Evolutionary conservation across 768 basidiomycete species (phyloP).

Genomic region (Hebeloma cylindrosporum): DNA sequence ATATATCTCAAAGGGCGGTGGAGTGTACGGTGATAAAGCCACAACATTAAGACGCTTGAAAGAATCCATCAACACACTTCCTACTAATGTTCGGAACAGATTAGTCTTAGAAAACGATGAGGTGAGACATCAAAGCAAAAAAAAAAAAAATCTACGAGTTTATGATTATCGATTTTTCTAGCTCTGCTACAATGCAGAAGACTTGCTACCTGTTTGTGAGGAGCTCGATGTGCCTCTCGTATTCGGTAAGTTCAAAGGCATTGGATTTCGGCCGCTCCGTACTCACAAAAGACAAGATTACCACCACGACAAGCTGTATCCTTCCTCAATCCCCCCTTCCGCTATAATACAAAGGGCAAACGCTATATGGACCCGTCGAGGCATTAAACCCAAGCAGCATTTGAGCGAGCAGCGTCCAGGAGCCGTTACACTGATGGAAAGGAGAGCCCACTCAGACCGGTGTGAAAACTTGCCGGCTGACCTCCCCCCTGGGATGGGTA

Average conservation of each 20-base stretch:
- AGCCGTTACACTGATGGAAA: conserved; percentile 80
- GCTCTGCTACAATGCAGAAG: conserved; percentile 88
- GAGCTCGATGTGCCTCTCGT: conserved; percentile 77
- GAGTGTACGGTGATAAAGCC: conserved; percentile 79
- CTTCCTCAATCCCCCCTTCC: conserved; percentile 56
- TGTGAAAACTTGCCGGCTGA: conserved; percentile 66
- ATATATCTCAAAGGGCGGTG: conserved; percentile 55
- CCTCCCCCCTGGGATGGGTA: conserved; percentile 68
- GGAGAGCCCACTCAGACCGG: conserved; percentile 83
- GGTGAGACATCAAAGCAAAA: conserved; percentile 44
- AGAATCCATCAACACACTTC: conserved; percentile 61
- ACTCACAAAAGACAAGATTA: conserved; percentile 47
- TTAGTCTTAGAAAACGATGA: conserved; percentile 96
- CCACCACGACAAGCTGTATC: conserved; percentile 77
- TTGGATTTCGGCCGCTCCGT: not conserved
- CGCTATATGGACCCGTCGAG: conserved; percentile 69
- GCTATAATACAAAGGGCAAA: conserved; percentile 76
- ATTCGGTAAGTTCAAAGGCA: conserved; percentile 42
- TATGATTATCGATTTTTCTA: conserved; percentile 14
- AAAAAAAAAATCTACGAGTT: too few species aligned
- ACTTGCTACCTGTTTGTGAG: conserved; percentile 83
- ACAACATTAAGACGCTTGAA: conserved; percentile 72
- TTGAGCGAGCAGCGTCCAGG: conserved; percentile 88
- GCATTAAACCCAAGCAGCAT: conserved; percentile 91
- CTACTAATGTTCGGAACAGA: conserved; percentile 64